These are phyloP conservation scores for Saccharomycopsis fibuligera DNA, from an alignment of 805 yeast species.

Conservation along the genomic window DNA sequence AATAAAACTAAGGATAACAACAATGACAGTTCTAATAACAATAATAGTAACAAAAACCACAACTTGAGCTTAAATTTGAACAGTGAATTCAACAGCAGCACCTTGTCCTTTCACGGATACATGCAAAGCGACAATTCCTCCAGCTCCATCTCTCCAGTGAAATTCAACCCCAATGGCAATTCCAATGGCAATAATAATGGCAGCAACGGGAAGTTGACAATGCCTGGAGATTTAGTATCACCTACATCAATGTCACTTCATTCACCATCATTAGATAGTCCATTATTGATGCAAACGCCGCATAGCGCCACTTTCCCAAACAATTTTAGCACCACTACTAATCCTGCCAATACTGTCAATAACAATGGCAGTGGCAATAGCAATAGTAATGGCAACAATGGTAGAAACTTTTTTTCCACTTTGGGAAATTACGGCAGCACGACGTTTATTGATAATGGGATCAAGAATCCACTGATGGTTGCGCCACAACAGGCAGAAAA, in stretches of 20 bases:
- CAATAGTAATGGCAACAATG: too few species aligned
- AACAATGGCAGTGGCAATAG: too few species aligned
- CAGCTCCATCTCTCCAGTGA: neutral
- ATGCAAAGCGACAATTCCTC: neutral
- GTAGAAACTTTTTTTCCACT: too few species aligned
- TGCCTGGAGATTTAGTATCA: neutral
- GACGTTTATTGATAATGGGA: neutral
- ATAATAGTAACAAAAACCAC: neutral
- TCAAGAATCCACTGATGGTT: too few species aligned
- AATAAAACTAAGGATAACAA: neutral
- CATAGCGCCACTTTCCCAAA: neutral
- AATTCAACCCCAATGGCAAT: neutral
- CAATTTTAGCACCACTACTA: too few species aligned
- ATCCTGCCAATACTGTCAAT: too few species aligned
- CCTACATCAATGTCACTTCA: neutral
- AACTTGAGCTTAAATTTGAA: slow-evolving; percentile 3
- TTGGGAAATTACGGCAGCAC: neutral
- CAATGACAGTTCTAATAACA: neutral
- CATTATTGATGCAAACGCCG: neutral
- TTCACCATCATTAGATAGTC: neutral
- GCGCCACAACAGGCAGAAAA: neutral
- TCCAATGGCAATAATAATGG: neutral
- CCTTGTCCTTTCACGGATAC: too few species aligned
- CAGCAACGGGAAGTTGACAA: too few species aligned
- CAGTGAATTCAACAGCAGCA: slow-evolving; percentile 1